A percentile compares a stretch with the other conserved stretches of the same genome.
Evolutionary conservation across 805 yeast genomes (phyloP).

Genomic region (Candida ipomoeae): DNA sequence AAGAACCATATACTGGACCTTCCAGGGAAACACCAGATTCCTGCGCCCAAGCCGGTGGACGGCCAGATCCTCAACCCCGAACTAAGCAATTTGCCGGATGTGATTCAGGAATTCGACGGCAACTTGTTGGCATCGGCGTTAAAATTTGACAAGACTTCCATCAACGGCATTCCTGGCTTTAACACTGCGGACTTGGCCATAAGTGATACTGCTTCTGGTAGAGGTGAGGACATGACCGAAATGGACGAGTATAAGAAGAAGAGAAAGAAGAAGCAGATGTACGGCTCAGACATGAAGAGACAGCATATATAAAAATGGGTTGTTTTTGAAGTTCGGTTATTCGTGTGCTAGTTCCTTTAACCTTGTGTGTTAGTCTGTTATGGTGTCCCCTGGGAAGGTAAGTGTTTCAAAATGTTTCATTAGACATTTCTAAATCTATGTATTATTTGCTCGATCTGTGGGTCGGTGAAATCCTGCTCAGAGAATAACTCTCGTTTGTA

Average conservation of each 20-base stretch:
- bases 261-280: slow-evolving; percentile 36
- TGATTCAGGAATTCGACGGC: slow-evolving; percentile 48
- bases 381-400: too few relatives aligned
- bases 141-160: slow-evolving; percentile 59
- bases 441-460: background rate
- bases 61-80: slow-evolving; percentile 36
- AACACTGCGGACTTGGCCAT: slow-evolving; percentile 64
- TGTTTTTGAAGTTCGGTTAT: too few relatives aligned
- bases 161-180: slow-evolving; percentile 74
- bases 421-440: background rate
- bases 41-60: slow-evolving; percentile 39
- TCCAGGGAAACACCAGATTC: slow-evolving; percentile 72
- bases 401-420: background rate
- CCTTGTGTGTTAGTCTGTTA: too few relatives aligned
- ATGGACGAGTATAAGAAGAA: slow-evolving; percentile 33
- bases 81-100: slow-evolving; percentile 37
- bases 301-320: slow-evolving; percentile 25
- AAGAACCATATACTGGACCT: slow-evolving; percentile 87
- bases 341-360: too few relatives aligned
- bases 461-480: background rate
- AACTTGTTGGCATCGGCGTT: slow-evolving; percentile 47
- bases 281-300: slow-evolving; percentile 34
- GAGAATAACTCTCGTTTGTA: background rate
- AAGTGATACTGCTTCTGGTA: slow-evolving; percentile 41
- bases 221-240: slow-evolving; percentile 39